phyloP scores from a whole-genome alignment of 2,329 filamentous ascomycete genomes.

The Ceratocystis albifundus region DNA sequence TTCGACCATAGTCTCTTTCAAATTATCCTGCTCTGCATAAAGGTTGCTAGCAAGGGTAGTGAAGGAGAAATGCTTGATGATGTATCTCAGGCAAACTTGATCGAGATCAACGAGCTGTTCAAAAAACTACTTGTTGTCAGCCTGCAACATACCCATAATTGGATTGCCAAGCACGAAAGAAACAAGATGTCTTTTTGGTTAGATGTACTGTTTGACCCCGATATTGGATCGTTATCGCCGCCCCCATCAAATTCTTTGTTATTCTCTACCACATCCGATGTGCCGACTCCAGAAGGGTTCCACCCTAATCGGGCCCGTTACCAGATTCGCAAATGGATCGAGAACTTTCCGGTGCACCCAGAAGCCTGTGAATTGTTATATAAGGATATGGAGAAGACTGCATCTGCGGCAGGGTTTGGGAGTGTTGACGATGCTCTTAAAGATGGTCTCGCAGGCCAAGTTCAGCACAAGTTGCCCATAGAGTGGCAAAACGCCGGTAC shows the following conservation, averaged over 20 bases:
- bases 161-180: conserved; percentile 56
- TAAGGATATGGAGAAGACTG: conserved; percentile 42
- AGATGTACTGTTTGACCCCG: conserved; percentile 52
- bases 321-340: conserved; percentile 52
- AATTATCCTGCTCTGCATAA: conserved; percentile 53
- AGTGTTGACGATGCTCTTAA: conserved; percentile 32
- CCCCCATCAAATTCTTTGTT: conserved; percentile 28
- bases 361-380: conserved; percentile 44
- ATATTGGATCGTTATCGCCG: conserved; percentile 31
- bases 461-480: conserved; percentile 47
- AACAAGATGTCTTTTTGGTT: conserved; percentile 62
- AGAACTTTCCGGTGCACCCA: conserved; percentile 48
- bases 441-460: conserved; percentile 39
- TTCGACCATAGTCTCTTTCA: conserved; percentile 57
- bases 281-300: conserved; percentile 27
- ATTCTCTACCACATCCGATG: not conserved
- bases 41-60: conserved; percentile 56
- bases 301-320: conserved; percentile 46
- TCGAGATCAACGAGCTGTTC: conserved; percentile 54
- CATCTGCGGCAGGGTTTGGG: conserved; percentile 33
- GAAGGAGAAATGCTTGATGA: conserved; percentile 53
- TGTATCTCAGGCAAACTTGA: conserved; percentile 43
- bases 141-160: conserved; percentile 56
- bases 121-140: conserved; percentile 56
- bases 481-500: conserved; percentile 26